These are phyloP conservation scores for Apiotrichum laibachii DNA, from an alignment of 1,284 basidiomycete genomes.

Conservation along the genomic window DNA sequence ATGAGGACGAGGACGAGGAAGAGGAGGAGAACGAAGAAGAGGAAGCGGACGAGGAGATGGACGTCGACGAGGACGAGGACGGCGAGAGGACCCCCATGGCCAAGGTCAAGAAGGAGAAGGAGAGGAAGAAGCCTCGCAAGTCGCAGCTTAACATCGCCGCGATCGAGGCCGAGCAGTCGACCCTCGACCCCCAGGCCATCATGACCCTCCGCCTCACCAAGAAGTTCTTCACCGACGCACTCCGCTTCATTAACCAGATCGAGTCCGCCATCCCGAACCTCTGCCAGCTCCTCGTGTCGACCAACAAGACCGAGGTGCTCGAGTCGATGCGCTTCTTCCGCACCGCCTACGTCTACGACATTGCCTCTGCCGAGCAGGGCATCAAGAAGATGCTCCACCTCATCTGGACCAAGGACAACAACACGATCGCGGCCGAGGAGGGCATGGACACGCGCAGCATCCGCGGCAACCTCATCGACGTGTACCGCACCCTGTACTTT, in stretches of 20 bases:
- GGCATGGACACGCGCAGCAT: constrained; percentile 87
- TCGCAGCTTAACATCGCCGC: constrained; percentile 62
- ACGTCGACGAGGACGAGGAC: constrained; percentile 41
- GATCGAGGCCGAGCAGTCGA: constrained; percentile 62
- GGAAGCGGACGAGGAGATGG: constrained; percentile 45
- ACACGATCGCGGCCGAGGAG: constrained; percentile 55
- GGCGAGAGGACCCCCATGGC: constrained; percentile 26
- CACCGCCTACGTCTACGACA: constrained; percentile 76
- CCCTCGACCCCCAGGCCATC: constrained; percentile 62
- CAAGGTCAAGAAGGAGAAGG: constrained; percentile 49
- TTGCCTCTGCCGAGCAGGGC: constrained; percentile 69
- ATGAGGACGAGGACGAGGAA: constrained; percentile 49
- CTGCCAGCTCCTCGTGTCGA: constrained; percentile 78
- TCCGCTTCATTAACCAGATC: constrained; percentile 79
- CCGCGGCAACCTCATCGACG: constrained; percentile 81
- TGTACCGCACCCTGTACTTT: constrained; percentile 86
- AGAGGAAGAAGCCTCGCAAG: constrained; percentile 60
- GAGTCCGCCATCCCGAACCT: constrained; percentile 75
- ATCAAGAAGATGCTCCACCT: constrained; percentile 96
- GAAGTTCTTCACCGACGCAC: constrained; percentile 82
- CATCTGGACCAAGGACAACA: constrained; percentile 96
- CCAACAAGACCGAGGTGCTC: constrained; percentile 87
- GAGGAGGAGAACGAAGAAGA: constrained; percentile 34
- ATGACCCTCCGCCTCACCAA: constrained; percentile 74
- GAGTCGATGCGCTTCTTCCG: constrained; percentile 96